These are phyloP conservation scores for Hygrophorus pudorinus DNA, from an alignment of 768 basidiomycete genomes.

Conservation along the genomic window DNA sequence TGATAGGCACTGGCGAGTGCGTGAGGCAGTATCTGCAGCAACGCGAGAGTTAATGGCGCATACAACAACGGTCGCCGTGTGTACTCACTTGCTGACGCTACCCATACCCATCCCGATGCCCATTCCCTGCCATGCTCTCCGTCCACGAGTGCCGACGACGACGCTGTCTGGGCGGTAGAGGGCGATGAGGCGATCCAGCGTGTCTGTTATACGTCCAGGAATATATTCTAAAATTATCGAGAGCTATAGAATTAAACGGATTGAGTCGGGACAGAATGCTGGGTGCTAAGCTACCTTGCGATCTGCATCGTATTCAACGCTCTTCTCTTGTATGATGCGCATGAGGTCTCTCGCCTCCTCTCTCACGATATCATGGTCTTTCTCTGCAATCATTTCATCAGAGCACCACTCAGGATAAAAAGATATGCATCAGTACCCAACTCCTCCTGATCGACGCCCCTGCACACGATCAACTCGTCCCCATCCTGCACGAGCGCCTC, in stretches of 20 bases:
- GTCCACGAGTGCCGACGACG: slow-evolving; percentile 85
- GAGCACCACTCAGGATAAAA: neutral
- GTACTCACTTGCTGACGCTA: slow-evolving; percentile 36
- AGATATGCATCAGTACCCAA: slow-evolving; percentile 39
- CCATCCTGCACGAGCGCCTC: slow-evolving; percentile 78
- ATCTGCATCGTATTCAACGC: slow-evolving; percentile 64
- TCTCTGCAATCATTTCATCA: slow-evolving; percentile 32
- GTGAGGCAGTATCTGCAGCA: slow-evolving; percentile 64
- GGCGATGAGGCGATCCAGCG: slow-evolving; percentile 86
- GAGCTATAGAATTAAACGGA: slow-evolving; percentile 33
- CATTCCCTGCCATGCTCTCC: slow-evolving; percentile 32
- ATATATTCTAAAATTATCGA: slow-evolving; percentile 92
- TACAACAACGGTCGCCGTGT: neutral
- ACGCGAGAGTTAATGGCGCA: neutral
- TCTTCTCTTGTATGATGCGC: slow-evolving; percentile 70
- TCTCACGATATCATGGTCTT: slow-evolving; percentile 64
- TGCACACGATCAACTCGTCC: slow-evolving; percentile 86
- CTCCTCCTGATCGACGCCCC: slow-evolving; percentile 84
- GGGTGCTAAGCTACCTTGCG: slow-evolving; percentile 44
- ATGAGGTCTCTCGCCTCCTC: slow-evolving; percentile 85
- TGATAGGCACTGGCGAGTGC: slow-evolving; percentile 91
- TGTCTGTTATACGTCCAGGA: slow-evolving; percentile 81
- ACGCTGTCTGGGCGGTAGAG: slow-evolving; percentile 88
- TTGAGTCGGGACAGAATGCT: neutral
- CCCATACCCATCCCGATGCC: slow-evolving; percentile 32